Evolutionary conservation across 768 basidiomycete species (phyloP), one percentile per base, ranked within the genome.

Genomic region (Naganishia vaughanmartiniae): DNA sequence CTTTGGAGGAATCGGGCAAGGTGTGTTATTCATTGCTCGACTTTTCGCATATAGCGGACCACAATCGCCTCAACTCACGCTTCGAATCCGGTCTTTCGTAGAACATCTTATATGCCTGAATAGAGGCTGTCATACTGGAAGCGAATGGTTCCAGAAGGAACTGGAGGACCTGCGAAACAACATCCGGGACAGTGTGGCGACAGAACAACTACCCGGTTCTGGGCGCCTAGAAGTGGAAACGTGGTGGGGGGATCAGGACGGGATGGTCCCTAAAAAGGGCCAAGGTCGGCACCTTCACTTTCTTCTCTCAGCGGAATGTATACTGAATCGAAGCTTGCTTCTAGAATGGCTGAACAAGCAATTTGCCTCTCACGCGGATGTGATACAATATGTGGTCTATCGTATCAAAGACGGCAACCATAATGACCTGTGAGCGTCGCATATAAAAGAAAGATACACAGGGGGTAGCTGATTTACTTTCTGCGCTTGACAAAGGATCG

Each of bases 191-290:
- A 24, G 4, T 9, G 19, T 46, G n/a, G 19, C 6, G 19, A 9
- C 24, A 10, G 53, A 68, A 46, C 60, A 45, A 51, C 48, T 39
- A 26, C 21, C 42, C 31, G 34, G 73, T 9, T 46, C 54, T 10
- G 12, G 31, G 21, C 70, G 68, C 6, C 42, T 76, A 12, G 39
- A 72, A n/a, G 39, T 79, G 3, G 63, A 77, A 31, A 55, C 76
- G 4, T 79, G 78, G 78, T 79, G 76, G 75, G 78, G 78, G 31
- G 74, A 73, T 73, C 31, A 75, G 54, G 78, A 79, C 48, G 71
- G 69, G 34, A 77, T 79, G 75, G 78, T 79, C 1, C 75, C 75
- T 0, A 33, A 73, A 19, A 70, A 75, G 66, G 78, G 76, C n/a
- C 76, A 77, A 53, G 45, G 77, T 78, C 1, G 24, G 48, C 34